These are phyloP conservation scores for Marchantia paleacea DNA, from an alignment of 225 moss, liverwort and hornwort genomes.

Conservation along the genomic window DNA sequence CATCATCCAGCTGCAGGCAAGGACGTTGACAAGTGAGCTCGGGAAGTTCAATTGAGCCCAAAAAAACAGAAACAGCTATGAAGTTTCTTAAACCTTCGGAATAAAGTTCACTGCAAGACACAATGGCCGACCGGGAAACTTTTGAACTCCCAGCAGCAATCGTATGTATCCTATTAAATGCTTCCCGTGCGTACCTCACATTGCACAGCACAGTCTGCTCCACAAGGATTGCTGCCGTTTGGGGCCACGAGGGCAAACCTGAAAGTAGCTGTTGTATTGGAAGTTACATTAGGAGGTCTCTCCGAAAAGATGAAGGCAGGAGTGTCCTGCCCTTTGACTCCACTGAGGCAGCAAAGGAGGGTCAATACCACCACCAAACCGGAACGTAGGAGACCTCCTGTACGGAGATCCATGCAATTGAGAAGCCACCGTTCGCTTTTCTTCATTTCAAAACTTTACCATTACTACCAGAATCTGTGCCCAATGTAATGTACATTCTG, in stretches of 20 bases:
- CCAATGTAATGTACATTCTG: conserved; percentile 20
- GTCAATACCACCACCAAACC: conserved; percentile 22
- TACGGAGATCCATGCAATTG: conserved; percentile 37
- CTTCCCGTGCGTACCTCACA: conserved; percentile 60
- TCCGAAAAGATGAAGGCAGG: conserved; percentile 36
- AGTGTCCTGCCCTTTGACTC: conserved; percentile 31
- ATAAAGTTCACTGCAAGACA: not conserved
- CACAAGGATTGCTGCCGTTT: conserved; percentile 62
- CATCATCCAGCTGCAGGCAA: conserved; percentile 62
- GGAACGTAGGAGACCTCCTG: conserved; percentile 13
- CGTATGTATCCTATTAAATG: not conserved
- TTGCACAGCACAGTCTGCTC: conserved; percentile 57
- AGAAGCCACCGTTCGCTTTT: conserved; percentile 21
- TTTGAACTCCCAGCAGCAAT: not conserved
- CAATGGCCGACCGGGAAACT: not conserved
- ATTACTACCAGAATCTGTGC: conserved; percentile 5
- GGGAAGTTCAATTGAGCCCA: not conserved
- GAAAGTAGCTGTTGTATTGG: conserved; percentile 52
- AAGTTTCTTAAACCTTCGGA: too few species aligned
- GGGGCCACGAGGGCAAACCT: conserved; percentile 44
- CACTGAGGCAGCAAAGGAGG: conserved; percentile 8
- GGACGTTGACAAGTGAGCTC: conserved; percentile 13
- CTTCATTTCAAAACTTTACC: conserved; percentile 31
- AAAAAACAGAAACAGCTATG: not conserved
- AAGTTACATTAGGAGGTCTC: conserved; percentile 45